Evolutionary conservation across 768 basidiomycete species (phyloP).

Genomic region (Auriscalpium orientale): DNA sequence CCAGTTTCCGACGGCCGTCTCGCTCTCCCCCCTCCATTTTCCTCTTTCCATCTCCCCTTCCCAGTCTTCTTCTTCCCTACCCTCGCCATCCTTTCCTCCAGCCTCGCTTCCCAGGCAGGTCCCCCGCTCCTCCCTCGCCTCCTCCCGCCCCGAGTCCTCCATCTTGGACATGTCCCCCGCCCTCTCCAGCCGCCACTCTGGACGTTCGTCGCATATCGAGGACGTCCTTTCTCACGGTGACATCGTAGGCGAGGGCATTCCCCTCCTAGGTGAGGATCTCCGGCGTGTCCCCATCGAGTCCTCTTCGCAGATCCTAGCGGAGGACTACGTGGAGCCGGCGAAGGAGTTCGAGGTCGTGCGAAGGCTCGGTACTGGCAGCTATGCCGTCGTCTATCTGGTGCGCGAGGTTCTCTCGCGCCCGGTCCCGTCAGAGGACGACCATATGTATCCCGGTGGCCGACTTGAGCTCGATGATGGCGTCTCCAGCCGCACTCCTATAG

Average conservation of each 20-base stretch:
- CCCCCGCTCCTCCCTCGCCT: slow-evolving; percentile 17
- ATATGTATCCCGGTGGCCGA: slow-evolving; percentile 43
- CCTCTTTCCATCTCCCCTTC: slow-evolving; percentile 23
- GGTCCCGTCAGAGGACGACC: slow-evolving; percentile 29
- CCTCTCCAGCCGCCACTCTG: slow-evolving; percentile 6
- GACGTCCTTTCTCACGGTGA: slow-evolving; percentile 16
- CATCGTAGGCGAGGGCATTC: slow-evolving; percentile 12
- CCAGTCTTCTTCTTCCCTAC: slow-evolving; percentile 27
- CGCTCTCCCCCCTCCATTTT: slow-evolving; percentile 28
- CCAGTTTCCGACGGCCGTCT: slow-evolving; percentile 18
- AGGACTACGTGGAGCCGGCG: slow-evolving; percentile 41
- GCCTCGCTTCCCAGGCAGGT: slow-evolving; percentile 18
- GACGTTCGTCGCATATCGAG: slow-evolving; percentile 8
- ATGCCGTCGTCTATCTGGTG: slow-evolving; percentile 92
- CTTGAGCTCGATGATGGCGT: slow-evolving; percentile 27
- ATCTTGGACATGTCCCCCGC: slow-evolving; percentile 1
- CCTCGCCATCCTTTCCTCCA: slow-evolving; percentile 25
- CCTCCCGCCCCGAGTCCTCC: slow-evolving; percentile 15
- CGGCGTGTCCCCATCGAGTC: slow-evolving; percentile 45
- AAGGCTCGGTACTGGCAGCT: slow-evolving; percentile 81
- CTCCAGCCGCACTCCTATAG: slow-evolving; percentile 24
- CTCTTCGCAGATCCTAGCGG: slow-evolving; percentile 24
- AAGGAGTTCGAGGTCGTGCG: slow-evolving; percentile 78
- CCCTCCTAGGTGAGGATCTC: slow-evolving; percentile 48
- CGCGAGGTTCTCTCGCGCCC: slow-evolving; percentile 49